Evolutionary conservation across 2,329 filamentous ascomycete species (phyloP).

Genomic region (Madurella fahalii): DNA sequence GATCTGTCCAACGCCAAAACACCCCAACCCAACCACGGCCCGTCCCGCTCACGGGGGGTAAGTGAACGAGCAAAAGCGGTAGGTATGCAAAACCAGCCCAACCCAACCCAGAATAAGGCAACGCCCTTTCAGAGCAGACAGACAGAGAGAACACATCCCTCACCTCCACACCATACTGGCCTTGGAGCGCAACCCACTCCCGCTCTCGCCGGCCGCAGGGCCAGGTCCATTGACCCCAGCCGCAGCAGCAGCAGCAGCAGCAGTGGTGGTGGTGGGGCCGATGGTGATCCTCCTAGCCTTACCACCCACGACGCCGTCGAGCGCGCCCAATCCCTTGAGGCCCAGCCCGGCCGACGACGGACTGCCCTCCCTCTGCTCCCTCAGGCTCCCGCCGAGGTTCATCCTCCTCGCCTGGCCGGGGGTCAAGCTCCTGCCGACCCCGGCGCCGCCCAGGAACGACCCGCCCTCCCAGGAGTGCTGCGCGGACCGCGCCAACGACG

Average conservation of each 20-base stretch:
- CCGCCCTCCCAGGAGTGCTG: conserved; percentile 16
- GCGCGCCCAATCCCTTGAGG: neutral
- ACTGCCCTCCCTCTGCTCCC: conserved; percentile 10
- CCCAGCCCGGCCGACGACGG: neutral
- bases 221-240: conserved; percentile 5
- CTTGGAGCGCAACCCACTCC: conserved; percentile 3
- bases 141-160: too few relatives aligned
- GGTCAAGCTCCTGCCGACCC: conserved; percentile 42
- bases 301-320: conserved; percentile 21
- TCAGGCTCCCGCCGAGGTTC: conserved; percentile 47
- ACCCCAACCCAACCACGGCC: too few relatives aligned
- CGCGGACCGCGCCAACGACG: conserved; percentile 17
- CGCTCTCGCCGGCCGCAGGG: neutral
- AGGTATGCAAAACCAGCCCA: neutral
- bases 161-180: conserved; percentile 21
- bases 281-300: conserved; percentile 42
- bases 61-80: too few relatives aligned
- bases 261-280: conserved; percentile 24
- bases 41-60: too few relatives aligned
- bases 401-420: conserved; percentile 55
- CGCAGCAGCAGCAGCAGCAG: conserved; percentile 16
- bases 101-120: neutral
- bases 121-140: neutral
- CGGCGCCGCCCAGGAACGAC: conserved; percentile 1
- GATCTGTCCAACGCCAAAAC: too few relatives aligned